Conservation (phyloP, 768 basidiomycete species). For the Xerocomus potaroensis region DNA sequence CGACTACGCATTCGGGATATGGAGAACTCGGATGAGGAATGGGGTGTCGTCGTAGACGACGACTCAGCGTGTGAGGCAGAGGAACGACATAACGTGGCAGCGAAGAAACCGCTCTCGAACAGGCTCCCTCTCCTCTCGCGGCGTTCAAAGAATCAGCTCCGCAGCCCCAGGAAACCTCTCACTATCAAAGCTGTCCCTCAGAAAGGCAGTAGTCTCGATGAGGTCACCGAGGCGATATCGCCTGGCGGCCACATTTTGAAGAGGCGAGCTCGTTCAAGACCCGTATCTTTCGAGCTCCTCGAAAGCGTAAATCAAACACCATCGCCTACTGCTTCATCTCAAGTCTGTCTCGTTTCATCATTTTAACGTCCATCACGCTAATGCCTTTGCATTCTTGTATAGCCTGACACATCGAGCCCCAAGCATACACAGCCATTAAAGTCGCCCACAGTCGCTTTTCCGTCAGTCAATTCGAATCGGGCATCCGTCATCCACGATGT, state of each 20-base stretch:
- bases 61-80: constrained; percentile 53
- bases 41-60: constrained; percentile 37
- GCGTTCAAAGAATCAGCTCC: constrained; percentile 25
- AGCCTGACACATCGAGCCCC: constrained; percentile 19
- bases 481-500: constrained; percentile 30
- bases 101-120: constrained; percentile 33
- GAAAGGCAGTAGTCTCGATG: constrained; percentile 45
- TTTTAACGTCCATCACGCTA: not conserved
- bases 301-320: constrained; percentile 44
- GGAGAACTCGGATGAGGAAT: constrained; percentile 43
- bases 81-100: constrained; percentile 33
- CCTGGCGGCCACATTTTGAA: constrained; percentile 76
- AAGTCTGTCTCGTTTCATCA: constrained; percentile 8
- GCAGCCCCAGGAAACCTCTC: constrained; percentile 28
- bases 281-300: constrained; percentile 62
- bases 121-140: constrained; percentile 22
- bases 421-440: constrained; percentile 8
- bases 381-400: not conserved
- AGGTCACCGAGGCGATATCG: constrained; percentile 66
- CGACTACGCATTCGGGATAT: constrained; percentile 57
- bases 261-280: constrained; percentile 68
- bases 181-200: constrained; percentile 25
- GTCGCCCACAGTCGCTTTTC: constrained; percentile 29
- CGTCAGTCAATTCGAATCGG: constrained; percentile 39
- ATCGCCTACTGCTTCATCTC: constrained; percentile 37